phyloP scores from a whole-genome alignment of 306 rosid genomes.

The Benincasa hispida region DNA sequence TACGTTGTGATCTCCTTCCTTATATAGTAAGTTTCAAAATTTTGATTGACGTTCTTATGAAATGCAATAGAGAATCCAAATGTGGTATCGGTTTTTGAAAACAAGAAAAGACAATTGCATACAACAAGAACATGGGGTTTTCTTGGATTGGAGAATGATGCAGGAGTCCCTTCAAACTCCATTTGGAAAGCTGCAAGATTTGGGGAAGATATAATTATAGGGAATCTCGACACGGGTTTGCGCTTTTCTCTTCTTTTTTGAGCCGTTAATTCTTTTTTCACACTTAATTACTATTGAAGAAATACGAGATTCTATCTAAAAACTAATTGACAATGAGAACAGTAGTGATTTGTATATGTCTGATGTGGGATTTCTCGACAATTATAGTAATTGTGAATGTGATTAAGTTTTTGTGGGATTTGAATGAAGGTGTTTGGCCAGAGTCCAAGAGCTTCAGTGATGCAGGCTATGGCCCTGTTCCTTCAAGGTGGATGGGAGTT shows the following conservation, averaged over 20 bases:
- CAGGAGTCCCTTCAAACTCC: constrained; percentile 11
- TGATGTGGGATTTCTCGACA: no score
- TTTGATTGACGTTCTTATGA: not conserved
- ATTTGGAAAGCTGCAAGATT: constrained; percentile 32
- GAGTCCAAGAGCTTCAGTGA: not conserved
- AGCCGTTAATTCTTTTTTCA: not conserved
- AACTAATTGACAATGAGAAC: no score
- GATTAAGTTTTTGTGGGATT: not conserved
- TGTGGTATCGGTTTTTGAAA: constrained; percentile 42
- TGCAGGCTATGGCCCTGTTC: not conserved
- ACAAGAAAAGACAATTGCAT: constrained; percentile 26
- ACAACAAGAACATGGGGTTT: constrained; percentile 72
- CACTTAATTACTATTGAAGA: no score
- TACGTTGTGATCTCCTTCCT: no score
- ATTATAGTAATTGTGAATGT: no score
- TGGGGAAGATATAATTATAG: constrained; percentile 54
- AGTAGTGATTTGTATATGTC: no score
- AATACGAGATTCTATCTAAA: no score
- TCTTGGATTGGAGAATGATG: constrained; percentile 27
- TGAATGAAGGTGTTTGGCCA: not conserved
- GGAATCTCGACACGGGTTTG: constrained; percentile 52
- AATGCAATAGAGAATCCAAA: constrained; percentile 28
- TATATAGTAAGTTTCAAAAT: not conserved
- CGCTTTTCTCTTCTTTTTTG: no score
- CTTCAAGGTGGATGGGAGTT: not conserved